These are phyloP conservation scores for Plantago ovata DNA, from an alignment of 257 asterid genomes.

Conservation along the genomic window DNA sequence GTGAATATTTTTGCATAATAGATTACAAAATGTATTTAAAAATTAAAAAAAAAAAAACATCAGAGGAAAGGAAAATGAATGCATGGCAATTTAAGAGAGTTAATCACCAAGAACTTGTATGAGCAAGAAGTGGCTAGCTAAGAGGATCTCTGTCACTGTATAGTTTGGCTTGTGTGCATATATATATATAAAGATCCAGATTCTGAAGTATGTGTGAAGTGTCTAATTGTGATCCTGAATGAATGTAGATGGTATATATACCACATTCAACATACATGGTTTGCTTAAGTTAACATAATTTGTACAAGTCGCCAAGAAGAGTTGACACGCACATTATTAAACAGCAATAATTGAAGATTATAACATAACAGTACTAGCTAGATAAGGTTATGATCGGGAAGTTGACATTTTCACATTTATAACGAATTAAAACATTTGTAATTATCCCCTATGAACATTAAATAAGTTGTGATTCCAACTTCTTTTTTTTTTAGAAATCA, in stretches of 20 bases:
- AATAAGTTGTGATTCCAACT: too few relatives aligned
- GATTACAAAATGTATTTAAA: background rate
- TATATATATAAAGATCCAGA: slow-evolving; percentile 18
- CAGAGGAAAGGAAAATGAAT: background rate
- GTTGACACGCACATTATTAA: slow-evolving; percentile 11
- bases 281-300: background rate
- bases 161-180: background rate
- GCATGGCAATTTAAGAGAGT: background rate
- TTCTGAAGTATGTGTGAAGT: slow-evolving; percentile 8
- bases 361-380: background rate
- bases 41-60: background rate
- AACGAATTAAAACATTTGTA: background rate
- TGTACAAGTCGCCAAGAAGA: background rate
- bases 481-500: too few relatives aligned
- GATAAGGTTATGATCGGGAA: slow-evolving; percentile 18
- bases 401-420: slow-evolving; percentile 1
- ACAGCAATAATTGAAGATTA: slow-evolving; percentile 12
- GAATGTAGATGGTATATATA: slow-evolving; percentile 28
- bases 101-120: background rate
- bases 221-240: slow-evolving; percentile 8
- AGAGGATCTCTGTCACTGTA: background rate
- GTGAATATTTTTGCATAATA: background rate
- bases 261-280: slow-evolving; percentile 15
- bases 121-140: background rate
- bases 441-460: too few relatives aligned